phyloP scores from a whole-genome alignment of 2,329 filamentous ascomycete genomes.

The Cladosporium sp. region DNA sequence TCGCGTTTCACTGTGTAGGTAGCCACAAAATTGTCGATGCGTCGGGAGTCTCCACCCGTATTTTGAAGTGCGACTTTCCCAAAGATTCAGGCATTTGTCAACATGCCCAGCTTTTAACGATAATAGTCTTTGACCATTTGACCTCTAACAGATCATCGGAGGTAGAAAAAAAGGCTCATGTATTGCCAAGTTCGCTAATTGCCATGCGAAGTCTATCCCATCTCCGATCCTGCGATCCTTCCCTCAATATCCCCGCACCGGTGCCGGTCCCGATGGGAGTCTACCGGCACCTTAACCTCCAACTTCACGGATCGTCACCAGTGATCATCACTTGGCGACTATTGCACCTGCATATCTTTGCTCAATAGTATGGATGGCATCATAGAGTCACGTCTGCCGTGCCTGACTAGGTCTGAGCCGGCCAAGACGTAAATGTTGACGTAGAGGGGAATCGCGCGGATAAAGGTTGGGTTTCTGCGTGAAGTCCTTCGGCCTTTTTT shows the following conservation, averaged over 20 bases:
- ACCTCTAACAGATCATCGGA: neutral
- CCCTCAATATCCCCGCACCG: neutral
- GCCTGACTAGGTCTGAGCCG: neutral
- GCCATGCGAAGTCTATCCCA: neutral
- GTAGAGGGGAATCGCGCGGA: neutral
- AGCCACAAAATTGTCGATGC: neutral
- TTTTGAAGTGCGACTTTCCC: neutral
- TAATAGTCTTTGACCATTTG: neutral
- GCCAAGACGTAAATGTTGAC: constrained; percentile 6
- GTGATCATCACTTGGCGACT: constrained; percentile 6
- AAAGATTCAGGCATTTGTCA: neutral
- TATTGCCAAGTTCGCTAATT: neutral
- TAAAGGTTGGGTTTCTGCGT: neutral
- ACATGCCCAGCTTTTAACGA: neutral
- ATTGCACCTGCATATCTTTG: neutral
- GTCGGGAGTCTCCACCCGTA: neutral
- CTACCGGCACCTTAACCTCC: neutral
- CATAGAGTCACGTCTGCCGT: constrained; percentile 4
- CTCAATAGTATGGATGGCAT: neutral
- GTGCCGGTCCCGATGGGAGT: neutral
- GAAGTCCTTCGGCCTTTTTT: neutral
- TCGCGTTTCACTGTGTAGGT: neutral
- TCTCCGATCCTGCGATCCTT: constrained; percentile 5
- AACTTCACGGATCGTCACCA: neutral
- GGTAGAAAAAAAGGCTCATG: neutral